Conservation (phyloP, 2,329 filamentous ascomycete genomes). For the Fusarium compactum region DNA sequence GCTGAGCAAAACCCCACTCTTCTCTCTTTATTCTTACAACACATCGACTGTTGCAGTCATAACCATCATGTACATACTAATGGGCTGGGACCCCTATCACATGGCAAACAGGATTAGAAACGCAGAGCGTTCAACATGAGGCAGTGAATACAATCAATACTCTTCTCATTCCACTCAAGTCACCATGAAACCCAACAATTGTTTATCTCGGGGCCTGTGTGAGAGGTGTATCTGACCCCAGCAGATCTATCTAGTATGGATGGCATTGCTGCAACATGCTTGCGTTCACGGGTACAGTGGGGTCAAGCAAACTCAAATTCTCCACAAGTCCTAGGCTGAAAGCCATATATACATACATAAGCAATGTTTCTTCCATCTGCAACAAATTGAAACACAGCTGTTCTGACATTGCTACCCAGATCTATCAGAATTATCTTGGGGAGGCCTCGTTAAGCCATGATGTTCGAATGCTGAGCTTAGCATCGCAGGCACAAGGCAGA, state of each 20-base stretch:
- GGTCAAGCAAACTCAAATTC: slow-evolving; percentile 13
- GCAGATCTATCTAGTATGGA: neutral
- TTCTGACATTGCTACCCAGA: neutral
- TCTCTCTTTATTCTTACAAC: slow-evolving; percentile 18
- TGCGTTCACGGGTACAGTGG: slow-evolving; percentile 27
- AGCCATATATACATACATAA: neutral
- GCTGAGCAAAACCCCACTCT: neutral
- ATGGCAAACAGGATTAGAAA: slow-evolving; percentile 19
- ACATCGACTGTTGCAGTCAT: slow-evolving; percentile 37
- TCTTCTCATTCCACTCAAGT: slow-evolving; percentile 1
- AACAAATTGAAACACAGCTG: neutral
- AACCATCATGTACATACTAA: slow-evolving; percentile 10
- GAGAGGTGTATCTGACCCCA: neutral
- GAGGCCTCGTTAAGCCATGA: slow-evolving; percentile 41
- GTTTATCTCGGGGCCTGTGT: neutral
- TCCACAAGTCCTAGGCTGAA: slow-evolving; percentile 9
- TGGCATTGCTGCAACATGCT: slow-evolving; percentile 15
- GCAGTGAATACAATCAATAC: slow-evolving; percentile 38
- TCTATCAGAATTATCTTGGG: neutral
- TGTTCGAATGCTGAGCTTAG: slow-evolving; percentile 5
- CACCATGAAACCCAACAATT: neutral
- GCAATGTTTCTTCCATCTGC: neutral
- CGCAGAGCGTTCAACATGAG: slow-evolving; percentile 39
- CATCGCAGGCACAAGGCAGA: slow-evolving; percentile 40
- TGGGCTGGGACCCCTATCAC: slow-evolving; percentile 26